Conservation (phyloP, 2,329 filamentous ascomycete genomes). For the Sarocladium brachiariae region DNA sequence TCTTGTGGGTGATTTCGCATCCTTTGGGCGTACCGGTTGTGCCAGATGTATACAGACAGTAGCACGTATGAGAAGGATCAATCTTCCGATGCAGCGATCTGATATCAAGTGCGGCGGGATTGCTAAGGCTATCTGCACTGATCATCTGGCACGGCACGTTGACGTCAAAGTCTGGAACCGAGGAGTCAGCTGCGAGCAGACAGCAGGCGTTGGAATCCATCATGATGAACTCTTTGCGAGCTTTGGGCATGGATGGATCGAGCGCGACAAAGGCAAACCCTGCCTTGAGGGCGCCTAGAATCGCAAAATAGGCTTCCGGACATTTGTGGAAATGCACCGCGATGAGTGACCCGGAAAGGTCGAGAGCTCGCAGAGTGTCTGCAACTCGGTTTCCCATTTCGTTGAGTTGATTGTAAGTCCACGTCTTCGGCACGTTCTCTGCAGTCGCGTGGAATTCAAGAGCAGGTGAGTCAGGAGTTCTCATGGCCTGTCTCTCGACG, state of each 20-base stretch:
- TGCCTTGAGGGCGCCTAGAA: constrained; percentile 74
- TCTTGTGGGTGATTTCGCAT: constrained; percentile 82
- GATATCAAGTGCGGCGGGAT: constrained; percentile 13
- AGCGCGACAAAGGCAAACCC: constrained; percentile 77
- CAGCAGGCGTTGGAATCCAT: constrained; percentile 61
- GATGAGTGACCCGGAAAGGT: constrained; percentile 54
- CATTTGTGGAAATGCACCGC: constrained; percentile 81
- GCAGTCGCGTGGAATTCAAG: constrained; percentile 67
- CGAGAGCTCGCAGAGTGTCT: constrained; percentile 48
- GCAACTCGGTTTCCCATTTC: constrained; percentile 66
- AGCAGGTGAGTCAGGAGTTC: constrained; percentile 54
- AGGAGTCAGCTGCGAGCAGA: constrained; percentile 47
- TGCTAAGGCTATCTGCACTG: constrained; percentile 24
- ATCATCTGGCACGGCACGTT: constrained; percentile 26
- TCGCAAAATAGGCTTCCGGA: constrained; percentile 74
- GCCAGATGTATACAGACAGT: constrained; percentile 82
- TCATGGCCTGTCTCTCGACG: constrained; percentile 56
- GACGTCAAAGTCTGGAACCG: constrained; percentile 26
- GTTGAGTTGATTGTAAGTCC: constrained; percentile 72
- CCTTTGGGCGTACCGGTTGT: constrained; percentile 84
- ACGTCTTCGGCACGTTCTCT: constrained; percentile 40
- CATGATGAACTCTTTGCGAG: constrained; percentile 72
- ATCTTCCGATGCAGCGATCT: constrained; percentile 11
- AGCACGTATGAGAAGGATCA: constrained; percentile 55
- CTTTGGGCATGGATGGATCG: constrained; percentile 64